Evolutionary conservation across 2,329 filamentous ascomycete genomes (phyloP).

Genomic region (Trichoderma harzianum): DNA sequence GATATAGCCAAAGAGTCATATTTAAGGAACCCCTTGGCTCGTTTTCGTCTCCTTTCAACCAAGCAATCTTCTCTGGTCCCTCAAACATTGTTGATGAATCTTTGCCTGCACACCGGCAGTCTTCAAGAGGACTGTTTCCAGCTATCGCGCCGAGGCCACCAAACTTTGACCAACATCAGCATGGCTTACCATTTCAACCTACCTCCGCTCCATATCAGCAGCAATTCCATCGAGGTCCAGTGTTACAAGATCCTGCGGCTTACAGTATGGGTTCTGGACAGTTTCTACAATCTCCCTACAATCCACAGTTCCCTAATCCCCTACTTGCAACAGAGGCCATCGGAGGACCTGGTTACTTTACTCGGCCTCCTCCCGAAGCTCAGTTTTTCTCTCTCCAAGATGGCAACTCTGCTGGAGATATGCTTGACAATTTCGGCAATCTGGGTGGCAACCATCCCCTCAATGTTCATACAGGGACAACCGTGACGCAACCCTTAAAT

Average conservation of each 20-base stretch:
- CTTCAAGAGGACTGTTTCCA: constrained; percentile 38
- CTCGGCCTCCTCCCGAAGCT: not conserved
- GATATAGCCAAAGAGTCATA: constrained; percentile 75
- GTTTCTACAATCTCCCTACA: constrained; percentile 1
- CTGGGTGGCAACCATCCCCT: not conserved
- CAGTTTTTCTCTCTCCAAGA: not conserved
- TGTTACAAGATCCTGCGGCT: not conserved
- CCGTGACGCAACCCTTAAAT: constrained; percentile 3
- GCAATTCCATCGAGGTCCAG: constrained; percentile 14
- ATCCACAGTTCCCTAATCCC: constrained; percentile 23
- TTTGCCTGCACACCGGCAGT: constrained; percentile 32
- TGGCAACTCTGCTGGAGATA: not conserved
- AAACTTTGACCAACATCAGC: constrained; percentile 27
- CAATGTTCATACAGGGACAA: not conserved
- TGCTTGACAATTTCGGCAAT: not conserved
- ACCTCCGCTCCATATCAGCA: not conserved
- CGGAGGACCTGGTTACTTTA: not conserved
- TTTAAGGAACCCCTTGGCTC: constrained; percentile 63
- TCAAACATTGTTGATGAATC: constrained; percentile 26
- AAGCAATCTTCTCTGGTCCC: constrained; percentile 40
- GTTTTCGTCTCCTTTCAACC: constrained; percentile 39
- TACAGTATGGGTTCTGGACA: constrained; percentile 4
- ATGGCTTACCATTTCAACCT: constrained; percentile 5
- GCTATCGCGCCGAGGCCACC: constrained; percentile 51
- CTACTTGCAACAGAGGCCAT: constrained; percentile 17